Evolutionary conservation across 2,329 filamentous ascomycete species (phyloP), one percentile per base, ranked within the genome.

Genomic region (Daldinia sp.): DNA sequence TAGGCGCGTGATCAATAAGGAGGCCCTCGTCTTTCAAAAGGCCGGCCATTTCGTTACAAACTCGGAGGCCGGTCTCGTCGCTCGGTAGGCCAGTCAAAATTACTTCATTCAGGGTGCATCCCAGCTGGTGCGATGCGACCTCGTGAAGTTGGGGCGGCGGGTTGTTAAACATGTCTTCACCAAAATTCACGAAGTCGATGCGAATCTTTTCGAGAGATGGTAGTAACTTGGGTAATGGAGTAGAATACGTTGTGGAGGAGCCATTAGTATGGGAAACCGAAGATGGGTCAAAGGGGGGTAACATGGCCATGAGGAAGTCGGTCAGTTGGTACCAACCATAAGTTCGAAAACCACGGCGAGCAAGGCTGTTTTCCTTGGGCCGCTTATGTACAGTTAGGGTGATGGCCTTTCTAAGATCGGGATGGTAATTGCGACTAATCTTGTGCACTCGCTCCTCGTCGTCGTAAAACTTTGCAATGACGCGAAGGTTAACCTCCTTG

Each of bases 401-500:
- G 18, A 84, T 77, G 6, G 81, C 77, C 59, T 79, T 82, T 65
- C 79, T 82, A 46, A 85, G 70, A 46, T 81, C 79, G 1, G 77
- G 75, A 67, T 86, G 84, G 68, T 86, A 83, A 7, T 76, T 77
- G 23, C 76, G 78, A 28, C 79, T 79, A 50, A 84, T 77, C 68
- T 79, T 81, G 69, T 84, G 84, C 18, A 65, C 69, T 13, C 78
- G 78, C 41, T 79, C 81, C 53, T 84, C 80, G 55, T 88, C 86
- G 62, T 88, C 85, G 67, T 87, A 89, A 74, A 86, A 88, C 58
- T 80, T 81, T 9, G 86, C 86, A 65, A 88, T 83, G 72, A 88
- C 78, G 46, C 87, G 85, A 44, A 88, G 78, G 30, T 80, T 87
- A 72, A 86, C 76, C 63, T 82, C 78, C 26, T 79, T 79, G 60